These are phyloP conservation scores for Nymphaea colorata DNA, from an alignment of 164 flowering plant species.

Conservation along the genomic window DNA sequence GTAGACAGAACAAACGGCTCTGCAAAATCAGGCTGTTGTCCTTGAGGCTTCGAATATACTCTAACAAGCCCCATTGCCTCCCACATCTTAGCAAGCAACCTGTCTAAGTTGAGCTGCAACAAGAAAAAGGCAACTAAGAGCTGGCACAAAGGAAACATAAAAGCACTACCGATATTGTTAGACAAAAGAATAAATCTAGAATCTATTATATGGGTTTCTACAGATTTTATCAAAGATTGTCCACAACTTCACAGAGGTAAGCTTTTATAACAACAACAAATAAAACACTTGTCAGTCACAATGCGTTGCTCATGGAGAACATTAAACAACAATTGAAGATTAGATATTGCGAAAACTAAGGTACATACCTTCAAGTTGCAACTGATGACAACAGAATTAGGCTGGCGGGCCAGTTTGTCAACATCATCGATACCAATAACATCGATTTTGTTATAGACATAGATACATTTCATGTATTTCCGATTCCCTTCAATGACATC, in stretches of 20 bases:
- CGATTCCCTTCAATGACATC: constrained; percentile 99
- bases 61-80: constrained; percentile 97
- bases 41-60: constrained; percentile 95
- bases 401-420: constrained; percentile 87
- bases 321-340: background rate
- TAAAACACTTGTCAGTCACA: background rate
- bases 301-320: background rate
- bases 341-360: background rate
- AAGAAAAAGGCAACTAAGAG: background rate
- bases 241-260: no score
- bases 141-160: background rate
- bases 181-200: no score
- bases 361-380: constrained; percentile 78
- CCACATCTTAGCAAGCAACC: constrained; percentile 95
- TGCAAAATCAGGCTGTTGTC: constrained; percentile 94
- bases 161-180: no score
- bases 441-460: constrained; percentile 98
- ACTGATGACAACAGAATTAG: constrained; percentile 95
- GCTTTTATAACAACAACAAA: no score
- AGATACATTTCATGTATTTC: constrained; percentile 92
- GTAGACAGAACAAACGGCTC: constrained; percentile 92
- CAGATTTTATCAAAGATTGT: no score
- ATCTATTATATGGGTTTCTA: no score
- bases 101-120: constrained; percentile 79
- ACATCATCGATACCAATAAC: constrained; percentile 98